These are phyloP conservation scores for Zea mays DNA, from an alignment of 176 grass and related monocot species.

Conservation along the genomic window Zm-B73-REFERENCE-NAM-5.0 NC_050098.1:173090501-173091000, in stretches of 20 bases:
- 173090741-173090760: conserved; percentile 1
- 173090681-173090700: background rate
- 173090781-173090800: background rate
- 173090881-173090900: conserved; percentile 93
- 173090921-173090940: conserved; percentile 47
- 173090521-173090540: background rate
- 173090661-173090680: background rate
- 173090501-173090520: background rate
- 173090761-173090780: background rate
- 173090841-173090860: conserved; percentile 75
- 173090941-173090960: conserved; percentile 36
- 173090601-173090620: background rate
- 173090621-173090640: background rate
- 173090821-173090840: conserved; percentile 62
- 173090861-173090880: conserved; percentile 98
- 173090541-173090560: background rate
- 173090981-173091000: background rate
- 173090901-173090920: conserved; percentile 72
- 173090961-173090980: conserved; percentile 1
- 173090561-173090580: too few relatives aligned
- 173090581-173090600: background rate
- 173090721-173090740: background rate
- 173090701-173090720: background rate
- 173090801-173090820: background rate
- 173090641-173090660: background rate